Evolutionary conservation across 148 eudicot genomes (phyloP).

Genomic region (Vaccinium vitisidaea): DNA sequence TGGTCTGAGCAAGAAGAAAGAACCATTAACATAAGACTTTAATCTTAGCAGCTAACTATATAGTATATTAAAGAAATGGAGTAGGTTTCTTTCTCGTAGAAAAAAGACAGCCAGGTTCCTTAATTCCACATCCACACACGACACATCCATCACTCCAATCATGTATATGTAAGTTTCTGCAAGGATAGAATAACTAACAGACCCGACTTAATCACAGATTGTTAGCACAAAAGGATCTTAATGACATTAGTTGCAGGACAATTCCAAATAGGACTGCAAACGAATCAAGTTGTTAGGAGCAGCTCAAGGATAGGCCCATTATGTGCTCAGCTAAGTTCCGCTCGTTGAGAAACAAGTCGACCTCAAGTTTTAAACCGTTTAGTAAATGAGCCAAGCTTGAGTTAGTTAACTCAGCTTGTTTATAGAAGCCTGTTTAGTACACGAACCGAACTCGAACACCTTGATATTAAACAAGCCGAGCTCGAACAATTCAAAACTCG

Average conservation of each 20-base stretch:
- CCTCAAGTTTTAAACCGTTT: too few relatives aligned
- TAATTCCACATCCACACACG: not conserved
- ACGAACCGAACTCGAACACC: too few relatives aligned
- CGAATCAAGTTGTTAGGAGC: too few relatives aligned
- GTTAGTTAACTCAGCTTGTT: too few relatives aligned
- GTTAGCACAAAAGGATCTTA: not conserved
- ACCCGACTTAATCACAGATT: not conserved
- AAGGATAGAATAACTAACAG: not conserved
- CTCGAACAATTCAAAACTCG: too few relatives aligned
- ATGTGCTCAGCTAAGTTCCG: too few relatives aligned
- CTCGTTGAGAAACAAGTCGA: too few relatives aligned
- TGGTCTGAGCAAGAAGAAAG: constrained; percentile 42
- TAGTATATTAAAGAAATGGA: not conserved
- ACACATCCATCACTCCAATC: not conserved
- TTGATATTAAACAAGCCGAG: too few relatives aligned
- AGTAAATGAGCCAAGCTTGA: too few relatives aligned
- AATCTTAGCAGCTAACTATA: not conserved
- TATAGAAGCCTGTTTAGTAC: too few relatives aligned
- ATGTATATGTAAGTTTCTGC: not conserved
- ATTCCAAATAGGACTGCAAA: too few relatives aligned
- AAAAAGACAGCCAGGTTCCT: not conserved
- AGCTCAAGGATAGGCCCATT: too few relatives aligned
- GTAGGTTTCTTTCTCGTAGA: not conserved
- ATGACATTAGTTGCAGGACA: not conserved
- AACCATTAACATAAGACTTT: not conserved